Base-by-base conservation (phyloP, 495 filamentous ascomycete genomes). In the Talaromyces wortmannii region DNA sequence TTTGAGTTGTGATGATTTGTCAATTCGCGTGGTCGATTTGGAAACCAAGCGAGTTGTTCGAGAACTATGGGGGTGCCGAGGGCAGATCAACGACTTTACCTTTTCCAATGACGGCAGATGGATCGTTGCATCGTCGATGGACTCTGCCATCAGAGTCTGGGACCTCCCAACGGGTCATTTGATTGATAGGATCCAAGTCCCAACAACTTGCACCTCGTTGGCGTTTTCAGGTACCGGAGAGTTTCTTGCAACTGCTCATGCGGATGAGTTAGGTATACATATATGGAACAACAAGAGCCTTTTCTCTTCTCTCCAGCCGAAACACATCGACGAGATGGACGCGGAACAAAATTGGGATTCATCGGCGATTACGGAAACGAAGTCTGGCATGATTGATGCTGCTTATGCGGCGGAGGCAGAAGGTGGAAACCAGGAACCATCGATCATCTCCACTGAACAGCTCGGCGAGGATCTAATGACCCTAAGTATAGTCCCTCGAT, bases 61-160 rank as follows among this genome's bases (percentile, higher is more conserved):
- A 72, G 94, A 97, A 67, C 83, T 99, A 40, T 94, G 90, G 90
- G 91, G 90, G 12, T 90, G 86, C 53, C 77, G 82, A n/a, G 86
- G 83, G 16, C 82, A 83, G 51, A 86, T 95, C 57, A 90, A 86
- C 63, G 90, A 95, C 66, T 89, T 92, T 61, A 84, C 83, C 56
- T 97, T 97, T 69, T 97, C 94, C 12, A 87, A 86, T 58, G 91
- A 97, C 67, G 94, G 91, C 23, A 79, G 91, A 42, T 97, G 94
- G 95, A 86, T 99, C 59, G 78, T 97, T 53, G 90, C 91, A 15
- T 87, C 91, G 10, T 90, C 89, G 5, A 85, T 87, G 67, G 92
- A 97, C 69, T 84, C 82, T 11, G 71, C 88, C 44, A 73, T 99
- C 36, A 82, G 94, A 48, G 81, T 97, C 2, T 99, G 94, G 92